phyloP scores from a whole-genome alignment of 148 eudicot species.

The Rhododendron ovatum region DNA sequence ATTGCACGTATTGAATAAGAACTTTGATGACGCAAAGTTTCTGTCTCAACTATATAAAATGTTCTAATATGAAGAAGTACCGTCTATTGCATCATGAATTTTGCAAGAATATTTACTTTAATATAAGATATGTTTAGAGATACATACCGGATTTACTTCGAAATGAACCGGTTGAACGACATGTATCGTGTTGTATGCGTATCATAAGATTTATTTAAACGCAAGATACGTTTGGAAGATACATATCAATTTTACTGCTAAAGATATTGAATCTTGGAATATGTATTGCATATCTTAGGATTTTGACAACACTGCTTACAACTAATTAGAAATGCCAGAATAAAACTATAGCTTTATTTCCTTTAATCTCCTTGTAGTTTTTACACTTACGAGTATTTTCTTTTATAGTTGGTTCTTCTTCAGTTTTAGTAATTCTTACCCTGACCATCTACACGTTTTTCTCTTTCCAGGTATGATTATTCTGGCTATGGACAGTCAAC shows the following conservation, averaged over 20 bases:
- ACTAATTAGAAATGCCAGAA: background rate
- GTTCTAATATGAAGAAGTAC: background rate
- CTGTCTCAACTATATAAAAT: background rate
- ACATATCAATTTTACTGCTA: background rate
- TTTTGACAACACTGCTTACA: background rate
- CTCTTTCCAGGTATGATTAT: slow-evolving; percentile 75
- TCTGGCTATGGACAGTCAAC: slow-evolving; percentile 97
- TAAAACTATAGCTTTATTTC: background rate
- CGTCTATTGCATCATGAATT: background rate
- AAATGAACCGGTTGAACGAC: background rate
- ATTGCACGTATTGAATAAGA: background rate
- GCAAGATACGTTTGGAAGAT: background rate
- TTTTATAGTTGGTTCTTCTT: background rate
- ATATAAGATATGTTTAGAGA: background rate
- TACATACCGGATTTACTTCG: background rate
- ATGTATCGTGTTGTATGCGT: background rate
- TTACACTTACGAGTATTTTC: background rate
- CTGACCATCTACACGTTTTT: background rate
- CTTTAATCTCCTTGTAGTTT: background rate
- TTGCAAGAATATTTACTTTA: background rate
- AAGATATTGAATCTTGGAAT: background rate
- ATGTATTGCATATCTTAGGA: background rate
- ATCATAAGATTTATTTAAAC: background rate
- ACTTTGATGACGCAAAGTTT: background rate
- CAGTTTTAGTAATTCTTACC: background rate